Percentiles rank a stretch among this genome's conserved stretches.
Conservation (phyloP, 768 basidiomycete species). For the Lentinula guzmanii region DNA sequence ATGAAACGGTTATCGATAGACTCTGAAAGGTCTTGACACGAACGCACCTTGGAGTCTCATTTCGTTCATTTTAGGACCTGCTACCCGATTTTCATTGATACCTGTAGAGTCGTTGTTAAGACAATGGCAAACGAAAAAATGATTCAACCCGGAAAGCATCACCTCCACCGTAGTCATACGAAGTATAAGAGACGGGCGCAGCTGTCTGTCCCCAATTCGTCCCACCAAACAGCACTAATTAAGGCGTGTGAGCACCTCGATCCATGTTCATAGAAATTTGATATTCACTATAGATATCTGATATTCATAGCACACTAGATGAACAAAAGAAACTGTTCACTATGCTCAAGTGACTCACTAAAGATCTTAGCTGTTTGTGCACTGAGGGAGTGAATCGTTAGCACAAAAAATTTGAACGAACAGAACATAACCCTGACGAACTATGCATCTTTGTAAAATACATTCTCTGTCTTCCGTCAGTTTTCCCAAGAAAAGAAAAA, state of each 20-base stretch:
- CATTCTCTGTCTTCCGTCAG: constrained; percentile 29
- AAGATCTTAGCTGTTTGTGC: constrained; percentile 47
- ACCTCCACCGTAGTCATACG: constrained; percentile 59
- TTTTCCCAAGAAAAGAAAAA: background rate
- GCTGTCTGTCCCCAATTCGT: constrained; percentile 60
- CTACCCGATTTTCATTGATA: constrained; percentile 48
- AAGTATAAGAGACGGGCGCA: constrained; percentile 51
- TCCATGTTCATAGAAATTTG: background rate
- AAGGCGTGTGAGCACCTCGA: background rate
- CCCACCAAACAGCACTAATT: constrained; percentile 51
- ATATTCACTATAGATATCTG: constrained; percentile 44
- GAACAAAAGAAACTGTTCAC: constrained; percentile 9
- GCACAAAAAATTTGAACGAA: background rate
- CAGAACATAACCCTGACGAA: constrained; percentile 14
- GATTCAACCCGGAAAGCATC: constrained; percentile 5
- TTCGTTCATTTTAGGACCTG: constrained; percentile 43
- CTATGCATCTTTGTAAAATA: constrained; percentile 52
- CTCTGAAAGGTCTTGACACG: too few species aligned
- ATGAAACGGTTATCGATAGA: too few species aligned
- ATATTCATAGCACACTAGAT: constrained; percentile 8
- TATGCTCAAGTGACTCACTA: constrained; percentile 23
- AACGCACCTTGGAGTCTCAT: constrained; percentile 42
- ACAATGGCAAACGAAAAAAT: background rate
- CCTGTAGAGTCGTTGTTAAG: constrained; percentile 16
- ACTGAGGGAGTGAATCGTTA: constrained; percentile 13